phyloP scores from a whole-genome alignment of 208 protist species.

The Porcisia deanei region DNA sequence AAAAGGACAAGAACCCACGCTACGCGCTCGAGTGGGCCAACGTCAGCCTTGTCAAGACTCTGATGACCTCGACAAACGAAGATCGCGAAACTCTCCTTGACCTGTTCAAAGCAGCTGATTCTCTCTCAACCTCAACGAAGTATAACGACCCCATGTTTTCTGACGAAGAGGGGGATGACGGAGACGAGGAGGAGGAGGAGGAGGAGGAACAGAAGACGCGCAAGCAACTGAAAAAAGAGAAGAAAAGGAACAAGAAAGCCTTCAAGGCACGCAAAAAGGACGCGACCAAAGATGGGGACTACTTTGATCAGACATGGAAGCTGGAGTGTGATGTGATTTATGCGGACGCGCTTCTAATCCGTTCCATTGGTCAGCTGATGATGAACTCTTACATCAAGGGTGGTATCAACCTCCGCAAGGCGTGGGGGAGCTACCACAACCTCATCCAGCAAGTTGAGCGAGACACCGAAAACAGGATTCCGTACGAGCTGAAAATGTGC shows the following conservation, averaged over 20 bases:
- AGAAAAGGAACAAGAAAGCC: constrained; percentile 52
- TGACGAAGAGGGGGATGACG: constrained; percentile 41
- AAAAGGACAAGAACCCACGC: constrained; percentile 81
- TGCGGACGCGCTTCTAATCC: constrained; percentile 82
- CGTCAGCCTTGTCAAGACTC: constrained; percentile 66
- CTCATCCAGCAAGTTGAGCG: constrained; percentile 72
- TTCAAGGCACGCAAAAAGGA: constrained; percentile 59
- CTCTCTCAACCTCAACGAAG: constrained; percentile 67
- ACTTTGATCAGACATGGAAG: constrained; percentile 80
- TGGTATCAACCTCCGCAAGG: constrained; percentile 87
- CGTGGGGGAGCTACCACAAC: constrained; percentile 85
- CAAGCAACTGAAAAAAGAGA: constrained; percentile 18
- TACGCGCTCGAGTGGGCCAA: constrained; percentile 87
- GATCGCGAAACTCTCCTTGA: constrained; percentile 66
- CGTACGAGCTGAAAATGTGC: constrained; percentile 82
- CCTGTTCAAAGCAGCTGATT: constrained; percentile 81
- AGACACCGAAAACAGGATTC: constrained; percentile 74
- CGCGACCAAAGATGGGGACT: constrained; percentile 47
- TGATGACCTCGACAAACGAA: constrained; percentile 87
- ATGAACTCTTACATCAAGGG: constrained; percentile 92
- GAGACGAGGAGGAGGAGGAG: constrained; percentile 10
- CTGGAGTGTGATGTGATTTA: constrained; percentile 93
- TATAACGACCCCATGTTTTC: constrained; percentile 73
- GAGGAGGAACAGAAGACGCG: constrained; percentile 23
- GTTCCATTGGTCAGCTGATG: constrained; percentile 86